Conservation (phyloP, 345 rosid species). For the Hypericum androsaemum region DNA sequence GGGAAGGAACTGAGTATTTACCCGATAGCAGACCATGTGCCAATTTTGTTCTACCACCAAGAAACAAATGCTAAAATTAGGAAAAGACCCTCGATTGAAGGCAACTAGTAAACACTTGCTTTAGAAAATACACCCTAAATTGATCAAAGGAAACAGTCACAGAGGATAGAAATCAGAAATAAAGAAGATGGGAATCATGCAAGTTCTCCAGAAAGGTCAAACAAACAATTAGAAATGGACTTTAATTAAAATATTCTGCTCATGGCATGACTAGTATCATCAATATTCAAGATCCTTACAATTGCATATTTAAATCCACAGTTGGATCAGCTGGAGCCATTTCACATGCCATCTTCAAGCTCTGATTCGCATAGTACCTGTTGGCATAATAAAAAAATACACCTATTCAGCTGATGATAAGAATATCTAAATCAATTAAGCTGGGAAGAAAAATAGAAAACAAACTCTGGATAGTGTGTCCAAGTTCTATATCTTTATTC, state of each 20-base stretch:
- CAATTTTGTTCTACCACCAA: conserved; percentile 73
- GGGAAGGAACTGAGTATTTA: conserved; percentile 68
- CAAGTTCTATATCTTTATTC: conserved; percentile 1
- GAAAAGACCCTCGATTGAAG: no score
- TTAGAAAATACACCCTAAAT: no score
- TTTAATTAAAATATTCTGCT: no score
- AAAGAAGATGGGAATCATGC: no score
- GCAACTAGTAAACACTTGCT: no score
- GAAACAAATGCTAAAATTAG: conserved; percentile 4
- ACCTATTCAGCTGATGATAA: not conserved
- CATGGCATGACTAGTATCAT: not conserved
- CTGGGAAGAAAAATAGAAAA: not conserved
- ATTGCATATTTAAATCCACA: conserved; percentile 85
- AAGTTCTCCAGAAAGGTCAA: no score
- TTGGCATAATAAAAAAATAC: conserved; percentile 7
- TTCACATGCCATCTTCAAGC: conserved; percentile 66
- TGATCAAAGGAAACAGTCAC: no score
- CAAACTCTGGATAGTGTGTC: not conserved
- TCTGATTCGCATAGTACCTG: conserved; percentile 63
- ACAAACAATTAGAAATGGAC: no score
- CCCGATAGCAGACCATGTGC: conserved; percentile 96
- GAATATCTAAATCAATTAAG: not conserved
- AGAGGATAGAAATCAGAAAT: no score
- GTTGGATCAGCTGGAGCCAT: conserved; percentile 97
- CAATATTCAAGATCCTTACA: conserved; percentile 44